Evolutionary conservation across 1,139 yeast species (phyloP).

Genomic region (Magnusiomyces paraingens): DNA sequence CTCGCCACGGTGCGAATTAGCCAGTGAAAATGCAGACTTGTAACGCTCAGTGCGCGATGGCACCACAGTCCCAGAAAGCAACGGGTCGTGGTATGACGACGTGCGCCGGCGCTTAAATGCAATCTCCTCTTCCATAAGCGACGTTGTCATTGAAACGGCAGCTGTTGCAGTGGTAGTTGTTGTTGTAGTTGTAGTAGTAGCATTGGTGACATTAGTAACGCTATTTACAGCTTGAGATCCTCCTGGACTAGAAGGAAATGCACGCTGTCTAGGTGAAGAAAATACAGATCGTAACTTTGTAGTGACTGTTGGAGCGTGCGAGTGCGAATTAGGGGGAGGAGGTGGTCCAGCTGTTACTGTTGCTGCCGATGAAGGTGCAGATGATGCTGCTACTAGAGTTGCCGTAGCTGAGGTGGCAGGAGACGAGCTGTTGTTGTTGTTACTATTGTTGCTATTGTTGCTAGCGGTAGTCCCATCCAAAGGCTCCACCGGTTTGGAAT

Average conservation of each 20-base stretch:
- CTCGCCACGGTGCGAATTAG: slow-evolving; percentile 12
- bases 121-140: slow-evolving; percentile 19
- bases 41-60: slow-evolving; percentile 21
- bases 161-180: slow-evolving; percentile 10
- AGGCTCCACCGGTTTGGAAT: neutral
- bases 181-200: neutral
- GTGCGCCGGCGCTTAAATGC: slow-evolving; percentile 25
- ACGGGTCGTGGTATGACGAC: slow-evolving; percentile 29
- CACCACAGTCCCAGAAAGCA: slow-evolving; percentile 5
- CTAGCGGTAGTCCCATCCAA: neutral
- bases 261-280: neutral
- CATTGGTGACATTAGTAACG: no score
- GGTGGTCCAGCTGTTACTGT: slow-evolving; percentile 3
- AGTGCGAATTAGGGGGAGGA: neutral
- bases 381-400: neutral
- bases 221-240: no score
- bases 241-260: neutral
- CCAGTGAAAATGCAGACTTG: slow-evolving; percentile 24
- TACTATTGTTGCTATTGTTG: neutral
- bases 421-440: neutral
- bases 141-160: slow-evolving; percentile 11
- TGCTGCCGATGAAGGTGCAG: neutral
- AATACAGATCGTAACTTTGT: neutral
- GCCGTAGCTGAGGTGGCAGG: neutral
- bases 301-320: slow-evolving; percentile 7